These are phyloP conservation scores for Termitomyces sp. DNA, from an alignment of 768 basidiomycete species.

Conservation along the genomic window DNA sequence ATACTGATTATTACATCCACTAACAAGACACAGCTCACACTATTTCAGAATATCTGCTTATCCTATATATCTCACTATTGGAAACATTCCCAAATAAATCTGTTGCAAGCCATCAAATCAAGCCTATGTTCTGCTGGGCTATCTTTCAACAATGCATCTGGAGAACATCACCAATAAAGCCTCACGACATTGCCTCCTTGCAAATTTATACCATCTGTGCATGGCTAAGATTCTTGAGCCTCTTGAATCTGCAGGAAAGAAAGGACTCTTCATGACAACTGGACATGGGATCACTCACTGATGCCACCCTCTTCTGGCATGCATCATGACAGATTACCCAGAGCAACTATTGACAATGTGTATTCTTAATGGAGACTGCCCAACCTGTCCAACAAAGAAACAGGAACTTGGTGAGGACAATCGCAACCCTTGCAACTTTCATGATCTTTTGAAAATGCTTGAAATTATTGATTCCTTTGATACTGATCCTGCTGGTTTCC, in stretches of 20 bases:
- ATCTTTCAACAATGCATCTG: constrained; percentile 37
- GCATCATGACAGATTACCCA: constrained; percentile 40
- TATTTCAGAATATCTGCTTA: constrained; percentile 40
- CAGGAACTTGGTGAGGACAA: constrained; percentile 22
- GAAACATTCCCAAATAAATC: constrained; percentile 41
- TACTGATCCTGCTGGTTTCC: constrained; percentile 16
- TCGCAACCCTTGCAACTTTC: neutral
- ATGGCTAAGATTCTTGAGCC: constrained; percentile 29
- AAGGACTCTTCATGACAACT: constrained; percentile 26
- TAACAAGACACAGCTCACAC: constrained; percentile 44
- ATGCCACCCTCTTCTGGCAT: constrained; percentile 39
- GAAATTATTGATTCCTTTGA: constrained; percentile 27
- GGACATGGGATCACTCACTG: constrained; percentile 33
- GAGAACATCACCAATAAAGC: constrained; percentile 29
- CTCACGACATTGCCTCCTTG: constrained; percentile 22
- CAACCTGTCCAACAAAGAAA: constrained; percentile 20
- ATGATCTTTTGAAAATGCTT: constrained; percentile 18
- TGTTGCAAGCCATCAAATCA: constrained; percentile 35
- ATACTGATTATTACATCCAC: constrained; percentile 45
- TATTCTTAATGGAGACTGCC: constrained; percentile 27
- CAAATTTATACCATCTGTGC: constrained; percentile 38
- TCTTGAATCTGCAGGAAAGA: constrained; percentile 22
- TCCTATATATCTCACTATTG: constrained; percentile 48
- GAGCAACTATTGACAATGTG: constrained; percentile 40
- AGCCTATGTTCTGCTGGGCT: constrained; percentile 37